Conservation (phyloP, 495 filamentous ascomycete species). For the Podospora didyma region DNA sequence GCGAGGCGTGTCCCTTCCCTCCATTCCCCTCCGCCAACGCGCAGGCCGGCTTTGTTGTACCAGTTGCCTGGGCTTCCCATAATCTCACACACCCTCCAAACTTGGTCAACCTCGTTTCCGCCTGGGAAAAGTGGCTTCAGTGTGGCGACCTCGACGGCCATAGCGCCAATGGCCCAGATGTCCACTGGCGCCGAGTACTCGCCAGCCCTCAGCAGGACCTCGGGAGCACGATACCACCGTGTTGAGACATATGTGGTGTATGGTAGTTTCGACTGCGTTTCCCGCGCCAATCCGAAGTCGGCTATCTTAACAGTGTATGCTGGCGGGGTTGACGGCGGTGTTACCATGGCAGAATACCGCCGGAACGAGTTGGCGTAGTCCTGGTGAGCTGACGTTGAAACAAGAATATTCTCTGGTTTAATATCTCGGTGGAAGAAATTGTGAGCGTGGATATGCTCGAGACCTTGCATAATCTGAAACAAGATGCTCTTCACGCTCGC, state of each 20-base stretch:
- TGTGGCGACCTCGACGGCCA: slow-evolving; percentile 98
- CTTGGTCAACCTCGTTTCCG: slow-evolving; percentile 97
- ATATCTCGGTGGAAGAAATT: slow-evolving; percentile 99
- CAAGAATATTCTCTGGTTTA: slow-evolving; percentile 98
- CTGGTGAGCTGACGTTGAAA: slow-evolving; percentile 81
- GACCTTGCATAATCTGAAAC: slow-evolving; percentile 91
- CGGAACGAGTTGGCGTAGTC: slow-evolving; percentile 78
- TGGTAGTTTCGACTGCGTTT: slow-evolving; percentile 91
- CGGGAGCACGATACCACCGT: slow-evolving; percentile 95
- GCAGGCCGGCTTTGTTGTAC: slow-evolving; percentile 84
- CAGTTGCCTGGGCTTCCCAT: slow-evolving; percentile 99
- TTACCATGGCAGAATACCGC: slow-evolving; percentile 88
- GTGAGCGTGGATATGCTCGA: slow-evolving; percentile 96
- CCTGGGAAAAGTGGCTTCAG: slow-evolving; percentile 96
- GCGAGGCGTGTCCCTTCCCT: slow-evolving; percentile 88
- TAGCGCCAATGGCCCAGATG: slow-evolving; percentile 98
- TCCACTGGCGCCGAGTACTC: slow-evolving; percentile 98
- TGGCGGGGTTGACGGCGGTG: slow-evolving; percentile 89
- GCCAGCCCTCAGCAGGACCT: slow-evolving; percentile 89
- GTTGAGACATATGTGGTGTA: slow-evolving; percentile 99
- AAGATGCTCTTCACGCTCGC: slow-evolving; percentile 95
- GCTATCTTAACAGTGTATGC: slow-evolving; percentile 97
- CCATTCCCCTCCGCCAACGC: slow-evolving; percentile 96
- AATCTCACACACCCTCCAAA: slow-evolving; percentile 98
- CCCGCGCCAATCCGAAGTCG: slow-evolving; percentile 96